phyloP scores from a whole-genome alignment of 2,329 filamentous ascomycete genomes.

The Fusarium tuaranense region DNA sequence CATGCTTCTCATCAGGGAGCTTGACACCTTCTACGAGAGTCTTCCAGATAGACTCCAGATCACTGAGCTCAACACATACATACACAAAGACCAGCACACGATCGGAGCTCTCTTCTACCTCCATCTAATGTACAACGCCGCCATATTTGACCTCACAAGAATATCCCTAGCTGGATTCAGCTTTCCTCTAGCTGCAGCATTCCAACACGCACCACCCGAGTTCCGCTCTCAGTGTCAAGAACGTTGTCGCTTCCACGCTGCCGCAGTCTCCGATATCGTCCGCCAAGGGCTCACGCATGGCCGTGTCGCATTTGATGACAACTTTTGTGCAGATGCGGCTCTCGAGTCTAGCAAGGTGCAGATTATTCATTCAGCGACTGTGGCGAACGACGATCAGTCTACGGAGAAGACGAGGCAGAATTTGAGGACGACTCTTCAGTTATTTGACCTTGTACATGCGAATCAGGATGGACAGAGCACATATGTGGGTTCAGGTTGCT shows the following conservation, averaged over 20 bases:
- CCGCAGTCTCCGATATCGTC: background rate
- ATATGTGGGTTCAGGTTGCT: background rate
- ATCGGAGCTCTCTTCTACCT: conserved; percentile 11
- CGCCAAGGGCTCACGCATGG: background rate
- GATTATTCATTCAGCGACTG: background rate
- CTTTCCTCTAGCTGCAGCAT: conserved; percentile 10
- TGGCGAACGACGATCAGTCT: background rate
- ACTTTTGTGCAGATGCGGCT: background rate
- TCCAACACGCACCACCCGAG: background rate
- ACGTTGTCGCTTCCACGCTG: conserved; percentile 6
- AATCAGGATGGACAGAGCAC: background rate
- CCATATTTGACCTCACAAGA: conserved; percentile 12
- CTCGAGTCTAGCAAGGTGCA: background rate
- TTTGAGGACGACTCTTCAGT: background rate
- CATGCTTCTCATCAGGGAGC: background rate
- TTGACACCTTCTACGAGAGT: background rate
- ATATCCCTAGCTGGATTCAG: conserved; percentile 15
- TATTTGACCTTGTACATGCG: background rate
- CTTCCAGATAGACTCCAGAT: background rate
- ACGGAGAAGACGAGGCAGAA: background rate
- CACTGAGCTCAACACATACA: background rate
- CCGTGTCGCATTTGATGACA: background rate
- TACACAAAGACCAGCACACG: conserved; percentile 1
- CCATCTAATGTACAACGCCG: conserved; percentile 3
- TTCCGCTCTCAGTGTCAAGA: conserved; percentile 5